These are phyloP conservation scores for Dioscorea dumetorum DNA, from an alignment of 106 monocot genomes.

Conservation along the genomic window DNA sequence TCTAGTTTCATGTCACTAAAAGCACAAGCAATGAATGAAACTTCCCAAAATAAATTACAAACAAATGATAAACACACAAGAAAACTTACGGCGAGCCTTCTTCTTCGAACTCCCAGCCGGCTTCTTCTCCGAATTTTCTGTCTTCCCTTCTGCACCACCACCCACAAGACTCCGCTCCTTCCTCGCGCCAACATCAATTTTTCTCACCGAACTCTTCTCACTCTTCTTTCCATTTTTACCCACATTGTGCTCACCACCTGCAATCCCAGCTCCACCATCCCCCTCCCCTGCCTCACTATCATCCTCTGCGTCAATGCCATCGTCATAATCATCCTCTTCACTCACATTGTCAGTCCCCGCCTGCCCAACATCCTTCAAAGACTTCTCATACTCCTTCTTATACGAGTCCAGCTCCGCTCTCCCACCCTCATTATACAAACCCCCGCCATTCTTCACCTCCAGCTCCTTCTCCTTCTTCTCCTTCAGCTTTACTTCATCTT, in stretches of 20 bases:
- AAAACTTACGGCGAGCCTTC: conserved; percentile 1
- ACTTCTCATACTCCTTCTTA: conserved; percentile 33
- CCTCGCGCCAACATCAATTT: conserved; percentile 3
- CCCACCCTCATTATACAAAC: conserved; percentile 38
- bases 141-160: neutral
- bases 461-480: neutral
- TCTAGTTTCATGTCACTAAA: no score
- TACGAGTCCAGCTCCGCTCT: conserved; percentile 40
- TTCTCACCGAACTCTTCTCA: neutral
- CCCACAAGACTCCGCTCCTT: neutral
- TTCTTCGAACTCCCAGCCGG: neutral
- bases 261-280: neutral
- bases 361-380: conserved; percentile 6
- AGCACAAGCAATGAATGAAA: no score
- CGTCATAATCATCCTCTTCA: conserved; percentile 22
- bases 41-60: no score
- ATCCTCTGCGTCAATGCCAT: conserved; percentile 24
- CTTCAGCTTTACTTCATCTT: neutral
- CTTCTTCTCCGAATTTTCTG: conserved; percentile 1
- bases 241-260: neutral
- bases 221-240: neutral
- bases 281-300: neutral
- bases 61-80: neutral
- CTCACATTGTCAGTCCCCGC: neutral
- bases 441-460: neutral